Conservation (phyloP, 2,329 filamentous ascomycete genomes). For the Kalaharituber pfeilii region DNA sequence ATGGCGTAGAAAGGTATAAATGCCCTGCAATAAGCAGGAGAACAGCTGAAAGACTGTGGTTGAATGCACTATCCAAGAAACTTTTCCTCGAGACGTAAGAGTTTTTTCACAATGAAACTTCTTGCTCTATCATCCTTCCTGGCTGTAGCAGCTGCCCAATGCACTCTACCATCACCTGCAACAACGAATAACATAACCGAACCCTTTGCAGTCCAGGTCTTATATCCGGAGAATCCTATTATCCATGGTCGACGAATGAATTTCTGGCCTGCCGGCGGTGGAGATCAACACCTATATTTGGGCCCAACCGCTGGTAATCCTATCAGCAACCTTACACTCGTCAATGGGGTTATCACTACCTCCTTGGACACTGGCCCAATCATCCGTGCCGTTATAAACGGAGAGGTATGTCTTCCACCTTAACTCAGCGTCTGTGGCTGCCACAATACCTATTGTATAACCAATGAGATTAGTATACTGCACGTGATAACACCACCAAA, state of each 20-base stretch:
- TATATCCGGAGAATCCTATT: conserved; percentile 27
- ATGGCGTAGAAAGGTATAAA: no score
- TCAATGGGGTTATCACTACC: conserved; percentile 17
- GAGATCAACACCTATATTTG: conserved; percentile 29
- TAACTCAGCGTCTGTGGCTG: not conserved
- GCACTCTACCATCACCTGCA: not conserved
- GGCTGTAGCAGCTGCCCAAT: not conserved
- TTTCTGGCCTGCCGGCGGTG: conserved; percentile 28
- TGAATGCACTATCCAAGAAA: no score
- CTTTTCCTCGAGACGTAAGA: no score
- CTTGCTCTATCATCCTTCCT: not conserved
- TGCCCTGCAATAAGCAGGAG: no score
- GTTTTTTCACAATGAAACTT: not conserved
- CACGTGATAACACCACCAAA: conserved; percentile 33
- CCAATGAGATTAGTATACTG: conserved; percentile 26
- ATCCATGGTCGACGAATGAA: conserved; percentile 28
- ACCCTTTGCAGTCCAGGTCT: conserved; percentile 27
- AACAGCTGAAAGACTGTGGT: no score
- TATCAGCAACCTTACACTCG: conserved; percentile 28
- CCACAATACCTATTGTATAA: not conserved
- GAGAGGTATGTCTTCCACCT: conserved; percentile 26
- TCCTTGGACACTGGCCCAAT: conserved; percentile 24
- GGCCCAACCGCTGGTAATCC: conserved; percentile 26
- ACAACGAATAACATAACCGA: conserved; percentile 25
- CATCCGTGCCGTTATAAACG: conserved; percentile 30